Evolutionary conservation across 1,284 basidiomycete genomes (phyloP), one percentile per base, ranked within the genome.

Genomic region (Mycena sp.): DNA sequence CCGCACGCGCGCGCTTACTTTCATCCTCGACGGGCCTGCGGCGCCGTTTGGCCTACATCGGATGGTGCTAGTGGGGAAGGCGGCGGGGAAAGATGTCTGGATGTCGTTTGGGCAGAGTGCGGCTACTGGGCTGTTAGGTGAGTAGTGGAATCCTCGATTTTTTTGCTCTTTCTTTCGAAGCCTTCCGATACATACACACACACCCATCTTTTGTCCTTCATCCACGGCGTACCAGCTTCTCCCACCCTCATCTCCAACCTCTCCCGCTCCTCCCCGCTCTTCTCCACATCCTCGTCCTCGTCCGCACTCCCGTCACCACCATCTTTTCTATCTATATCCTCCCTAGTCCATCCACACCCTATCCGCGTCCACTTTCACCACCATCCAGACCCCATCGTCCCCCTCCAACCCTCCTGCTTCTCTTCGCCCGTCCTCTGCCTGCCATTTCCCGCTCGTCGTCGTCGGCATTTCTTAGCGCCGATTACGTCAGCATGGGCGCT

Each of bases 401-500:
- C 49, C 32, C 49, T 51, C 49, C 49, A 10, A 51, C 49, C 35
- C 35, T 51, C 35, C 49, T 40, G 49, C 49, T 51, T 51, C 49
- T 40, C 49, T 51, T 40, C 49, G 35, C 23, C 35, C 30, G 35
- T 40, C 49, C 14, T 51, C 49, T 51, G 37, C 35, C 49, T 51
- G 10, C 49, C 32, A 51, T 51, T 51, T 51, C 35, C 35, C 49
- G 23, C 49, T 51, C 37, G 49, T 51, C 37, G 49, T 26, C 35
- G 49, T 28, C 35, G 46, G 30, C 25, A 21, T 30, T 51, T 40
- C 35, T 51, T 51, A 51, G 49, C 49, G 35, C 49, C 35, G 35
- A 40, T 51, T 51, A 51, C 49, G 49, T 51, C 49, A 51, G 49
- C 35, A 51, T 51, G 49, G 49, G 49, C 49, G 49, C 49, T 51